Conservation (phyloP, 1,139 yeast species). For the Hansenula lynferdii region DNA sequence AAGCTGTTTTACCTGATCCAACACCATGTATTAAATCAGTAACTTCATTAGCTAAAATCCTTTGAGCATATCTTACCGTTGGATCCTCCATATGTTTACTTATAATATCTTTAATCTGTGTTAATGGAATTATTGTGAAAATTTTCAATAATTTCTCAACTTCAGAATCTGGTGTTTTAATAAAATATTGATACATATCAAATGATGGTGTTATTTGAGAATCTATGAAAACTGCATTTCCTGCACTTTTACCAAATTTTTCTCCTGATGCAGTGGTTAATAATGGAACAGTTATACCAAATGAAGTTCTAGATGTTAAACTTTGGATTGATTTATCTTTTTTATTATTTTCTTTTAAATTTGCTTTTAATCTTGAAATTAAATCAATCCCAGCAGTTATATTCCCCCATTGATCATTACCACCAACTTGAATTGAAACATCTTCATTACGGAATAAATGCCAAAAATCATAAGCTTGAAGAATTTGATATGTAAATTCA, state of each 20-base stretch:
- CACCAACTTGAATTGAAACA: slow-evolving; percentile 85
- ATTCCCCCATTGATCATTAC: slow-evolving; percentile 98
- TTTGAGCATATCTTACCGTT: slow-evolving; percentile 66
- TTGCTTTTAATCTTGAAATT: slow-evolving; percentile 54
- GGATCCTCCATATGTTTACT: slow-evolving; percentile 52
- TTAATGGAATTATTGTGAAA: slow-evolving; percentile 72
- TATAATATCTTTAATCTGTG: slow-evolving; percentile 49
- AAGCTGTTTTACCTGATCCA: slow-evolving; percentile 66
- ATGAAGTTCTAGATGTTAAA: slow-evolving; percentile 31
- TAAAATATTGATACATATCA: slow-evolving; percentile 81
- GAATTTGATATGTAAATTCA: slow-evolving; percentile 87
- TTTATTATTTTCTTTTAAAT: slow-evolving; percentile 21
- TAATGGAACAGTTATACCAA: slow-evolving; percentile 86
- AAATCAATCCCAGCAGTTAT: slow-evolving; percentile 95
- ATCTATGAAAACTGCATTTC: slow-evolving; percentile 91
- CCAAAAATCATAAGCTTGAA: slow-evolving; percentile 94
- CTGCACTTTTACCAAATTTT: slow-evolving; percentile 96
- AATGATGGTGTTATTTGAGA: slow-evolving; percentile 68
- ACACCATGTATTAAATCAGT: slow-evolving; percentile 84
- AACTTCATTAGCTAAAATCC: slow-evolving; percentile 74
- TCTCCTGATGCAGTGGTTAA: slow-evolving; percentile 88
- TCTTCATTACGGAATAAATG: slow-evolving; percentile 57
- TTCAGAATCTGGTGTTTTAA: slow-evolving; percentile 75
- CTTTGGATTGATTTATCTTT: slow-evolving; percentile 16
- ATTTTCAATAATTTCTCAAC: slow-evolving; percentile 63